These are phyloP conservation scores for Aspergillus cejpii DNA, from an alignment of 2,329 filamentous ascomycete genomes.

Conservation along the genomic window DNA sequence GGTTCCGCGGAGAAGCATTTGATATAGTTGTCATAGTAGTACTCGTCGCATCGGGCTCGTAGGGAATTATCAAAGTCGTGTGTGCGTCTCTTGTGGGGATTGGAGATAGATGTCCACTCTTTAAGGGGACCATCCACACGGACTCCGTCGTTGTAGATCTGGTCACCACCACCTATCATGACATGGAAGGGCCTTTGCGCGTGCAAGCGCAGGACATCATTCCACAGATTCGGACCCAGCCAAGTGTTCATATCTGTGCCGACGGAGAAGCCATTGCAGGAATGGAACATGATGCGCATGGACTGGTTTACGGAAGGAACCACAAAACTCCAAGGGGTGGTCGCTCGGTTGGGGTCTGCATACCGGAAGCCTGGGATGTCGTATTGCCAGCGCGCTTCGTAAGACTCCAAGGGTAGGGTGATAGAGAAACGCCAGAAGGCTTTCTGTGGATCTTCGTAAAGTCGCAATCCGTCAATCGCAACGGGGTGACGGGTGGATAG, in stretches of 20 bases:
- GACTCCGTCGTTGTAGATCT: conserved; percentile 72
- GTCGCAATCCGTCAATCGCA: conserved; percentile 46
- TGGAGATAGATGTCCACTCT: conserved; percentile 55
- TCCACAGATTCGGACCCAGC: conserved; percentile 57
- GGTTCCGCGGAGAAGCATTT: conserved; percentile 63
- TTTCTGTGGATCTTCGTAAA: conserved; percentile 54
- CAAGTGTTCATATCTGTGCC: conserved; percentile 58
- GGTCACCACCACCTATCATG: conserved; percentile 86
- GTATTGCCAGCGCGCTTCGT: conserved; percentile 75
- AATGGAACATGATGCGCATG: conserved; percentile 65
- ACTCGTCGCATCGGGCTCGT: conserved; percentile 54
- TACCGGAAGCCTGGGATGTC: conserved; percentile 60
- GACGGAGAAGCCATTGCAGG: conserved; percentile 62
- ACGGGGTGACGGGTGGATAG: conserved; percentile 16
- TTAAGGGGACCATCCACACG: conserved; percentile 75
- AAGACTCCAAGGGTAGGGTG: conserved; percentile 60
- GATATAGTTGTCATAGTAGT: conserved; percentile 57
- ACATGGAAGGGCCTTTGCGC: conserved; percentile 56
- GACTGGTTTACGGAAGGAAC: conserved; percentile 56
- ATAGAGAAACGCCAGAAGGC: conserved; percentile 55
- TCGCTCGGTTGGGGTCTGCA: conserved; percentile 50
- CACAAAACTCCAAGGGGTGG: conserved; percentile 48
- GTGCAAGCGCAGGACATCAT: conserved; percentile 57
- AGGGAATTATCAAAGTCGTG: conserved; percentile 60
- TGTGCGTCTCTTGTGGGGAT: conserved; percentile 54